Percentiles rank a stretch among this genome's conserved stretches.
Conservation (phyloP, 257 asterid species). For the Solanum dulcamara region DNA sequence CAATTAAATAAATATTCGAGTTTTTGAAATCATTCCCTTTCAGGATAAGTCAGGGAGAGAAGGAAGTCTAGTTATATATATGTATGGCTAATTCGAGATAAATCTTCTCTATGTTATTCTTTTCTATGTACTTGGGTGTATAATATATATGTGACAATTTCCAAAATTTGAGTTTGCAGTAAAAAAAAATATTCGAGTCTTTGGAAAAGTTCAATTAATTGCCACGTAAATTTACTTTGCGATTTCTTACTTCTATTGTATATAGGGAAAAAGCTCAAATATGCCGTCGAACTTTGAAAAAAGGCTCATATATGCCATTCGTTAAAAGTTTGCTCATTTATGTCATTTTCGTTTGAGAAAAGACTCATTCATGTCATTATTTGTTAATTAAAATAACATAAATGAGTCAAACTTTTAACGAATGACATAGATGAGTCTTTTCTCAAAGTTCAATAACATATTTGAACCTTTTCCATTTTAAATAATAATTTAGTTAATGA, state of each 20-base stretch:
- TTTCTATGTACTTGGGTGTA: background rate
- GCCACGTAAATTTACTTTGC: background rate
- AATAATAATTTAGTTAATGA: no score
- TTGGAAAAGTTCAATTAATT: background rate
- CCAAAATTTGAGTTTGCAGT: background rate
- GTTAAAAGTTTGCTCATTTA: no score
- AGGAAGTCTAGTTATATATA: background rate
- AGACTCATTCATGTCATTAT: no score
- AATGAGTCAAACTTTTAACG: no score
- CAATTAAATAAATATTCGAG: background rate
- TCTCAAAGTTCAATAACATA: no score
- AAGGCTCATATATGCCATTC: no score
- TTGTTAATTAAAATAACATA: no score
- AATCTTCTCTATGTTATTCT: background rate
- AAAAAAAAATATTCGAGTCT: background rate
- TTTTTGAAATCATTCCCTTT: background rate
- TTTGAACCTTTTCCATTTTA: no score
- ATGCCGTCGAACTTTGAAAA: no score
- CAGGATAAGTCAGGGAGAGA: background rate
- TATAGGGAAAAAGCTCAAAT: no score
- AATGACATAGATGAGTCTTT: no score
- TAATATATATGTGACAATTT: background rate
- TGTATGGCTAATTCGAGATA: background rate
- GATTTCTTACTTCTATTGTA: background rate
- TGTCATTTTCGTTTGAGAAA: no score